Base-by-base conservation (phyloP, 1,284 basidiomycete species). In the Coriolopsis trogii region DNA sequence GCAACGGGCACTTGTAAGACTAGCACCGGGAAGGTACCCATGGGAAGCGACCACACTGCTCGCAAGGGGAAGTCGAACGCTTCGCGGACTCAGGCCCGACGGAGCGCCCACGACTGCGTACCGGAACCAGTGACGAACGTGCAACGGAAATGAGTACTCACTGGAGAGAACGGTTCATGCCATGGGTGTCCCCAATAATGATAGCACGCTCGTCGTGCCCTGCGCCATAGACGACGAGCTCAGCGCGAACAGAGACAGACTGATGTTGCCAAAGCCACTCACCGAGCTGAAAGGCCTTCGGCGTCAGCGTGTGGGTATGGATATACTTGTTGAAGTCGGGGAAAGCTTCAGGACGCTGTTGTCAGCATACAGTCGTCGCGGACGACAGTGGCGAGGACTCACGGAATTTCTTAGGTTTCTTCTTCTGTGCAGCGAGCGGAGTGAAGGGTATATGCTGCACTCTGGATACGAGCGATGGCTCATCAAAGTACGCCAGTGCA, bases 141-240 rank as follows among this genome's bases (percentile, higher is more conserved):
- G 51, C 38, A 10, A 31, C n/a, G n/a, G n/a, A n/a, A n/a, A n/a
- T n/a, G n/a, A n/a, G n/a, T 3, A 70, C 86, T 55, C 50, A 91
- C 89, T 81, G 73, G 6, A 96, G 70, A 1, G 86, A 80, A 13
- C 76, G 66, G 51, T 81, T 76, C 77, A 87, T 91, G 38, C 91
- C 92, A 74, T 96, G 93, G 3, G 95, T 78, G 62, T 96, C 93
- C 15, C 93, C 93, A 23, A 93, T 71, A 53, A 91, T 71, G 39
- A 95, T 80, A 20, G 87, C 70, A 8, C 90, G 82, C 53, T 70
- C 73, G n/a, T 73, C 62, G 4, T 73, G 67, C 21, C 79, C 72
- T 50, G 77, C 85, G 86, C 50, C n/a, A 29, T 8, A 10, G 20
- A 20, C 6, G 6, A 40, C 38, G 37, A 45, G 41, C 38, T n/a